Evolutionary conservation across 148 eudicot genomes (phyloP), one percentile per base, ranked within the genome.

Genomic region (Polygonum aviculare): DNA sequence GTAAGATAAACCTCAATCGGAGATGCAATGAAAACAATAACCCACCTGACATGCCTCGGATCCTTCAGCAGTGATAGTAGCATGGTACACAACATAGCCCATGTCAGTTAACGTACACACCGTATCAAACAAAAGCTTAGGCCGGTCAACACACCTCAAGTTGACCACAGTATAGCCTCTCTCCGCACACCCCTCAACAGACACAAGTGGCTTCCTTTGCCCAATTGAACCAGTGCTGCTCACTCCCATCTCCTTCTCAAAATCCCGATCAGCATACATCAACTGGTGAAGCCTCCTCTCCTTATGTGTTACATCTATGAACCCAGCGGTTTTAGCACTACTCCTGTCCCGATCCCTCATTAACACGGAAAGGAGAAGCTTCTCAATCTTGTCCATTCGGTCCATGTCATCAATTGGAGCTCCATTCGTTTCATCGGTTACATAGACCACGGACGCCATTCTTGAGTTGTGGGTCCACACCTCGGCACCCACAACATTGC

Each of bases 391-490:
- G 18, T 86, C 81, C 16, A 94, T 82, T 2, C 88, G 89, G 71
- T 85, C 88, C 21, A 84, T 85, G 48, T 90, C 88, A 15, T 87
- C 84, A 0, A 94, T 91, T 0, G 93, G 86, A 57, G 67, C 76
- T 47, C 98, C 97, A 15, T 76, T 81, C 14, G 77, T 54, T 31
- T 90, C 87, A 78, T 94, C 95, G 0, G 95, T 94, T 73, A 94
- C 87, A 80, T 91, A 92, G 45, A 92, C 82, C 2, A 94, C 91
- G 0, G 97, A 87, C 14, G 98, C 98, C 95, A 94, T 87, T 81
- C 98, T 84, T 3, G 95, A 88, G 69, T 89, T 94, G 78, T 94
- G 98, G 65, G 98, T 94, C 98, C 98, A 94, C 12, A 94, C 93
- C 73, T 94, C 97, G 0, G 98, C 90, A 14, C 89, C 89, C 50